Evolutionary conservation across 805 yeast genomes (phyloP).

Genomic region (Candida insectalens): DNA sequence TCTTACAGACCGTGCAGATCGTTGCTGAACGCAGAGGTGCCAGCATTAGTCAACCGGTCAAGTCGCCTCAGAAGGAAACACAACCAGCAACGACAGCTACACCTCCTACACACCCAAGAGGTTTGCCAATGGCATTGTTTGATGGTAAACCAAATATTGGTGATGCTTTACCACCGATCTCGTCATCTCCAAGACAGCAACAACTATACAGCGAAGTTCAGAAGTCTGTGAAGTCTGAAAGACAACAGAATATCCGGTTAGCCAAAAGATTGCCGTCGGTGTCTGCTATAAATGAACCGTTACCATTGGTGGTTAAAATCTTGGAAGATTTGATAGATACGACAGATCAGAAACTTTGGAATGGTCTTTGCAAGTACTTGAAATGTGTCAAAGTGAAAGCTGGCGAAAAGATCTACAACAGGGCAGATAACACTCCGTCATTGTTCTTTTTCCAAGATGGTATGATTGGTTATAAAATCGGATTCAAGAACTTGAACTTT

Average conservation of each 20-base stretch:
- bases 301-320: slow-evolving; percentile 55
- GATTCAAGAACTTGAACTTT: slow-evolving; percentile 27
- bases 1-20: slow-evolving; percentile 50
- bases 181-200: slow-evolving; percentile 38
- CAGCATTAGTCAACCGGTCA: neutral
- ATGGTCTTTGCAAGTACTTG: slow-evolving; percentile 47
- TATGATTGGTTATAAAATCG: slow-evolving; percentile 38
- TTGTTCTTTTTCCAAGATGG: slow-evolving; percentile 46
- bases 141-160: slow-evolving; percentile 8
- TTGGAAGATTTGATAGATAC: slow-evolving; percentile 47
- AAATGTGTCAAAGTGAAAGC: slow-evolving; percentile 19
- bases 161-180: neutral
- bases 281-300: slow-evolving; percentile 28
- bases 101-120: neutral
- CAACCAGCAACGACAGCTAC: neutral
- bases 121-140: slow-evolving; percentile 9
- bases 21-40: slow-evolving; percentile 2
- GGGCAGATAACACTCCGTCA: slow-evolving; percentile 35
- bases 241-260: slow-evolving; percentile 21
- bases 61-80: neutral
- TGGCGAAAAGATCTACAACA: slow-evolving; percentile 37
- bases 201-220: slow-evolving; percentile 46
- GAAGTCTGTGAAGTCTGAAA: slow-evolving; percentile 26
- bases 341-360: slow-evolving; percentile 52
- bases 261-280: slow-evolving; percentile 6